Evolutionary conservation across 2,329 filamentous ascomycete species (phyloP).

Genomic region (Pleoardoris graminearum): DNA sequence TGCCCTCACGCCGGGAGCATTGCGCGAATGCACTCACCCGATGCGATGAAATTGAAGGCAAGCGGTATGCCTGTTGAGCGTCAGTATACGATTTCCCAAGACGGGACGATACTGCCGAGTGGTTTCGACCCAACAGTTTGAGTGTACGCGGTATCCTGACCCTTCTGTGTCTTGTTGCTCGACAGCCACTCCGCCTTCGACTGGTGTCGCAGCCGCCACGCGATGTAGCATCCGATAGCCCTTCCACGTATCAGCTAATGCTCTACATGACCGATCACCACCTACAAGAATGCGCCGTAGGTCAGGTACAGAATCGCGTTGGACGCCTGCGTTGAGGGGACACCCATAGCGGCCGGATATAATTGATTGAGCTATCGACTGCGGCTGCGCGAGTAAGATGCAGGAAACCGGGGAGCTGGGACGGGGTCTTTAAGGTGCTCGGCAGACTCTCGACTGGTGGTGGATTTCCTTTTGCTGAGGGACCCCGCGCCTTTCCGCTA

Average conservation of each 20-base stretch:
- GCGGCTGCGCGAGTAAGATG: too few relatives aligned
- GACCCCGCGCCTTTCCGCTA: constrained; percentile 24
- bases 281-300: constrained; percentile 75
- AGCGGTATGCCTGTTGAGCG: constrained; percentile 68
- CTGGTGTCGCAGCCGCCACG: constrained; percentile 63
- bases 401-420: constrained; percentile 4
- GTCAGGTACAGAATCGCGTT: constrained; percentile 84
- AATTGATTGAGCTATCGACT: too few relatives aligned
- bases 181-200: constrained; percentile 72
- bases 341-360: constrained; percentile 67
- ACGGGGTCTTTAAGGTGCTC: constrained; percentile 5
- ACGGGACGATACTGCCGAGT: constrained; percentile 3
- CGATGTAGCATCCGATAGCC: constrained; percentile 63
- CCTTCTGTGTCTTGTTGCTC: constrained; percentile 80
- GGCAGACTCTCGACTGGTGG: too few relatives aligned
- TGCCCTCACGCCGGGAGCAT: constrained; percentile 49
- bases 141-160: constrained; percentile 51
- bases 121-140: too few relatives aligned
- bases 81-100: constrained; percentile 21
- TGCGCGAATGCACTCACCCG: constrained; percentile 70
- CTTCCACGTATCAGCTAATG: constrained; percentile 48
- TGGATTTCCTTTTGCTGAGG: too few relatives aligned
- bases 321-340: constrained; percentile 74
- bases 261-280: not conserved
- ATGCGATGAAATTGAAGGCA: constrained; percentile 87